Evolutionary conservation across 78 protist species (phyloP).

Genomic region (Dictyostelium capitatum): DNA sequence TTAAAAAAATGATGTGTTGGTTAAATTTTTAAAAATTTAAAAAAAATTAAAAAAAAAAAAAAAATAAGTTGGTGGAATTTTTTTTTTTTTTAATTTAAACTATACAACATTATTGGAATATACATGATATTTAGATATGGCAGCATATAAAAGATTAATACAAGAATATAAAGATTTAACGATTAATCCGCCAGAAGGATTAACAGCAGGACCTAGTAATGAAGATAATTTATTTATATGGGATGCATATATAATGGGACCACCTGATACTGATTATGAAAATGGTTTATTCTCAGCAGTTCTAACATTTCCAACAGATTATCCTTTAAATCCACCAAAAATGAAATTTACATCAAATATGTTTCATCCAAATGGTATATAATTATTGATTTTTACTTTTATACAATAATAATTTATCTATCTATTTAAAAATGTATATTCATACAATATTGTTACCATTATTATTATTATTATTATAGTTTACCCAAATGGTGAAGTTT

Average conservation of each 20-base stretch:
- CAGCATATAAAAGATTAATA: constrained; percentile 86
- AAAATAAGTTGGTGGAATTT: too few relatives aligned
- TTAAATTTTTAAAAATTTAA: neutral
- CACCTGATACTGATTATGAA: constrained; percentile 90
- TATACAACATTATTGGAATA: too few relatives aligned
- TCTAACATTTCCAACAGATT: constrained; percentile 90
- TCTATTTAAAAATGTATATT: too few relatives aligned
- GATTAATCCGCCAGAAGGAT: constrained; percentile 89
- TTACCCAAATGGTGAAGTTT: constrained; percentile 93
- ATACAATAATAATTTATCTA: too few relatives aligned
- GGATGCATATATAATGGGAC: constrained; percentile 94
- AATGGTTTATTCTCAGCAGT: constrained; percentile 92
- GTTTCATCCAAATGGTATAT: constrained; percentile 90
- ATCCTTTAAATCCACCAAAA: constrained; percentile 94
- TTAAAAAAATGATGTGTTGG: neutral
- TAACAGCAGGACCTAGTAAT: constrained; percentile 91
- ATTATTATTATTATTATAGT: constrained; percentile 47
- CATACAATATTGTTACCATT: neutral
- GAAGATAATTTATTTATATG: constrained; percentile 92
- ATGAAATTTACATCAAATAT: constrained; percentile 89
- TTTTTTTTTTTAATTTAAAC: too few relatives aligned
- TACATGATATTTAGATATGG: too few relatives aligned
- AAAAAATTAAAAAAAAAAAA: neutral
- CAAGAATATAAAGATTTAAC: constrained; percentile 87
- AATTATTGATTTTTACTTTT: neutral